These are phyloP conservation scores for Arthrobotrys conoides DNA, from an alignment of 2,329 filamentous ascomycete species.

Conservation along the genomic window DNA sequence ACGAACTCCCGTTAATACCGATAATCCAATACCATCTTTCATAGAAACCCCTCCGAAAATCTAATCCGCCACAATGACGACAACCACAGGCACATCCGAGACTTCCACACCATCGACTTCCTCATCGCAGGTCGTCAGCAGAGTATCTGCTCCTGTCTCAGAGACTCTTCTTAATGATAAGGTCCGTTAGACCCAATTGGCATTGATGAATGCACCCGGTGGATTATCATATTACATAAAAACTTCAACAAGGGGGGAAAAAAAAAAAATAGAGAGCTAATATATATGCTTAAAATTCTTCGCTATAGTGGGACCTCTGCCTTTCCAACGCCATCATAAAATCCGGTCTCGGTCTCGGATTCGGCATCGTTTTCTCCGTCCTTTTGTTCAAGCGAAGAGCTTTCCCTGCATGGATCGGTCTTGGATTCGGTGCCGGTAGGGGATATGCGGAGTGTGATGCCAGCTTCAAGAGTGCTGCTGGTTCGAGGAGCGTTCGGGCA, in stretches of 20 bases:
- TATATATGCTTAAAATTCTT: conserved; percentile 38
- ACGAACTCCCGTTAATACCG: not conserved
- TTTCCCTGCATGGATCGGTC: conserved; percentile 95
- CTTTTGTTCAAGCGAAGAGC: conserved; percentile 97
- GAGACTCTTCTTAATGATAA: conserved; percentile 99
- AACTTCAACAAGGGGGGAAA: not conserved
- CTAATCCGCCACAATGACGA: conserved; percentile 52
- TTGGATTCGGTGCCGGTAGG: conserved; percentile 94
- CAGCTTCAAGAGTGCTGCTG: conserved; percentile 72
- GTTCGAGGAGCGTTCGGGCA: conserved; percentile 47
- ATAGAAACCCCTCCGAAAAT: conserved; percentile 13
- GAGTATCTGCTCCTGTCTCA: conserved; percentile 85
- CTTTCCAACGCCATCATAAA: conserved; percentile 97
- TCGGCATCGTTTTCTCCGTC: conserved; percentile 98
- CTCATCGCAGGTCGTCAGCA: conserved; percentile 77
- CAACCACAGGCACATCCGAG: conserved; percentile 56
- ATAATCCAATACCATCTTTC: not conserved
- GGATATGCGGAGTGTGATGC: conserved; percentile 99
- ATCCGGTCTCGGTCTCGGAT: conserved; percentile 93
- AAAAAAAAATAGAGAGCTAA: not conserved
- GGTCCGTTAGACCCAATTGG: conserved; percentile 72
- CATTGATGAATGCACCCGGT: conserved; percentile 18
- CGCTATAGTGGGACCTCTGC: conserved; percentile 91
- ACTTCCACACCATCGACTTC: conserved; percentile 68
- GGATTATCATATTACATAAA: not conserved